Conservation (phyloP, 768 basidiomycete species). For the Tricholoma sp. region DNA sequence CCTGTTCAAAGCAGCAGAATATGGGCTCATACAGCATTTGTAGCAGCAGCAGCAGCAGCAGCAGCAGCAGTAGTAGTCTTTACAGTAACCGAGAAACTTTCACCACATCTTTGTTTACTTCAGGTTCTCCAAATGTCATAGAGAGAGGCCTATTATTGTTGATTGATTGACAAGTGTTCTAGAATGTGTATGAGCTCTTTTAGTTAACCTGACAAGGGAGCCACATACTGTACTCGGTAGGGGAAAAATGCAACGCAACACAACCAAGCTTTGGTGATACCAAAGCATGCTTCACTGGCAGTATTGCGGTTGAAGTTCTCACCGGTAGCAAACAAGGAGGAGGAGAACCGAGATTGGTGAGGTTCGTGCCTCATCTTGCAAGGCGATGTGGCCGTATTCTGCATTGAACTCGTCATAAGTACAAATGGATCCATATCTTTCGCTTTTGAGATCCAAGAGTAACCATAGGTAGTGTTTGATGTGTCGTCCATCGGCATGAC, state of each 20-base stretch:
- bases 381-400: not conserved
- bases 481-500: too few relatives aligned
- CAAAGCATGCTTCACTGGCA: not conserved
- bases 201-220: not conserved
- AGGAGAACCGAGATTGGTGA: not conserved
- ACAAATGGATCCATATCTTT: not conserved
- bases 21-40: too few relatives aligned
- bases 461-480: too few relatives aligned
- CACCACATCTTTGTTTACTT: not conserved
- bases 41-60: too few relatives aligned
- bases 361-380: not conserved
- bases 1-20: too few relatives aligned
- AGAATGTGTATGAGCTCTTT: not conserved
- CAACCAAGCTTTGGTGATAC: not conserved
- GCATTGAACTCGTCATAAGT: not conserved
- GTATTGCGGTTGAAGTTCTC: not conserved
- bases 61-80: not conserved
- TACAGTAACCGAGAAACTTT: too few relatives aligned
- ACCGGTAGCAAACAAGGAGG: not conserved
- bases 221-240: not conserved
- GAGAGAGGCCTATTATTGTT: not conserved
- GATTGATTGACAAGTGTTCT: not conserved
- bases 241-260: not conserved
- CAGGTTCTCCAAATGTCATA: not conserved
- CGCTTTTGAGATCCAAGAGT: not conserved